A percentile compares a stretch with the other conserved stretches of the same genome.
Evolutionary conservation across 495 filamentous ascomycete genomes (phyloP).

Genomic region (Penicilliopsis zonata): DNA sequence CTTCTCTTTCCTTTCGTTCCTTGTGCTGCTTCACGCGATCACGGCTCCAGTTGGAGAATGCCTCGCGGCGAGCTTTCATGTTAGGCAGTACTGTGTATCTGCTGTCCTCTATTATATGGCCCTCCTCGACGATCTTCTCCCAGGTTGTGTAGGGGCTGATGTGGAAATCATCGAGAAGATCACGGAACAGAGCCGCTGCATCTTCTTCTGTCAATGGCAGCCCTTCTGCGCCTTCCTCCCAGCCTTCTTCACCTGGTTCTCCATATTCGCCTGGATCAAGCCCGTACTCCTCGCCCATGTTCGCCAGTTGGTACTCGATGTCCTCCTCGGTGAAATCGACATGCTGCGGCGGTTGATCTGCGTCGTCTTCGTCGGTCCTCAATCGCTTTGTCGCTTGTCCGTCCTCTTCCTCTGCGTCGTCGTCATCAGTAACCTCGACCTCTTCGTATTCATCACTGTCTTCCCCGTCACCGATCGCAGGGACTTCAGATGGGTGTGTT

Average conservation of each 20-base stretch:
- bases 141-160: slow-evolving; percentile 87
- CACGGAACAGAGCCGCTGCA: slow-evolving; percentile 63
- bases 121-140: slow-evolving; percentile 76
- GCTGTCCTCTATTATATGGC: slow-evolving; percentile 70
- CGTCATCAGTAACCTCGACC: slow-evolving; percentile 69
- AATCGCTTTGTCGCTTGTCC: slow-evolving; percentile 51
- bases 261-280: slow-evolving; percentile 61
- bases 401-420: slow-evolving; percentile 41
- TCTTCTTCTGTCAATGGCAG: slow-evolving; percentile 56
- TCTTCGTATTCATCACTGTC: slow-evolving; percentile 73
- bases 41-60: slow-evolving; percentile 69
- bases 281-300: slow-evolving; percentile 73
- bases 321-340: slow-evolving; percentile 93
- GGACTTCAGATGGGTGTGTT: too few relatives aligned
- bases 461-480: slow-evolving; percentile 5
- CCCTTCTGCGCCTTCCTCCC: slow-evolving; percentile 61
- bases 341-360: slow-evolving; percentile 45
- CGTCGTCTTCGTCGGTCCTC: slow-evolving; percentile 43
- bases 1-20: slow-evolving; percentile 60
- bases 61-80: slow-evolving; percentile 70
- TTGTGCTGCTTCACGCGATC: slow-evolving; percentile 59
- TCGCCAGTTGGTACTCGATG: slow-evolving; percentile 80
- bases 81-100: slow-evolving; percentile 74
- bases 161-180: slow-evolving; percentile 68
- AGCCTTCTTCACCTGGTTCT: slow-evolving; percentile 47